These are phyloP conservation scores for Stenogyne calaminthoides DNA, from an alignment of 305 asterid genomes.

Conservation along the genomic window DNA sequence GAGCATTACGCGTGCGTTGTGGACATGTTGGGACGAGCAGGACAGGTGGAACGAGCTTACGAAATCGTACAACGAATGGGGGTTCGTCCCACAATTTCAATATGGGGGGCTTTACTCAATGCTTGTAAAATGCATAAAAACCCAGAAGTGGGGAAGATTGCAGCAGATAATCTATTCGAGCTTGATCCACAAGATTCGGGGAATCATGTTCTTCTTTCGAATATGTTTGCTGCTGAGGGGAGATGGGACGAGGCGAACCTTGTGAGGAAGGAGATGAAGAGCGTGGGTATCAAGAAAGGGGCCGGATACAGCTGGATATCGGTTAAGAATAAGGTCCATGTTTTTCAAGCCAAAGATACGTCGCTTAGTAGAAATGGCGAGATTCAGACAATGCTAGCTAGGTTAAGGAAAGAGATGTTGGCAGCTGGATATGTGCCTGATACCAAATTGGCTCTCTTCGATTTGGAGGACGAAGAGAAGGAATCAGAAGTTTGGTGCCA, in stretches of 20 bases:
- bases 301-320: conserved; percentile 83
- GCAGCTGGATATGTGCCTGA: conserved; percentile 80
- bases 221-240: conserved; percentile 80
- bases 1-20: conserved; percentile 92
- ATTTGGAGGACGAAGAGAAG: conserved; percentile 89
- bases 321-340: conserved; percentile 58
- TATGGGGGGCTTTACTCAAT: conserved; percentile 88
- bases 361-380: conserved; percentile 61
- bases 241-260: conserved; percentile 82
- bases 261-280: conserved; percentile 79
- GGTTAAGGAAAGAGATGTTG: conserved; percentile 61
- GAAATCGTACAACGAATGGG: conserved; percentile 60
- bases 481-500: conserved; percentile 90
- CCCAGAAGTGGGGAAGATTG: conserved; percentile 68
- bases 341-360: conserved; percentile 86
- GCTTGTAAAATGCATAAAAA: conserved; percentile 74
- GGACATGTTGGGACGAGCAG: conserved; percentile 91
- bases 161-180: conserved; percentile 69
- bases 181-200: conserved; percentile 93
- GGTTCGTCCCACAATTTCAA: conserved; percentile 62
- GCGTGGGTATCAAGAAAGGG: conserved; percentile 83
- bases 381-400: conserved; percentile 65
- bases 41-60: conserved; percentile 76
- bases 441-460: conserved; percentile 65
- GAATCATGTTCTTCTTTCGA: conserved; percentile 76